Evolutionary conservation across 2,329 filamentous ascomycete genomes (phyloP).

Genomic region (Arthrobotrys sinensis): DNA sequence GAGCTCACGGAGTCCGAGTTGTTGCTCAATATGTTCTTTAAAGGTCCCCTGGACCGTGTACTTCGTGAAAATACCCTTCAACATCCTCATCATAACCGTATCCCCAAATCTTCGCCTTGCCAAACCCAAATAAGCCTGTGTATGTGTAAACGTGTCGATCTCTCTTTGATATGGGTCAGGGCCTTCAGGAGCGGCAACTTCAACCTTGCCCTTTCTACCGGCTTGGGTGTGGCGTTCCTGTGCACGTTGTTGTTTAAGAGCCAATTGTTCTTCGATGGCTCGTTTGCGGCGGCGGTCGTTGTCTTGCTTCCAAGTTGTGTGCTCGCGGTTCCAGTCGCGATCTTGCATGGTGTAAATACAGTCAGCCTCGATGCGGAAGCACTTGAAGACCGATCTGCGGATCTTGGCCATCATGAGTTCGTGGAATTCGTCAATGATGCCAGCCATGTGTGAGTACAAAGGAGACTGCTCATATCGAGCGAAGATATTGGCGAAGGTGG

Average conservation of each 20-base stretch:
- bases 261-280: conserved; percentile 36
- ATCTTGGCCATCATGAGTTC: conserved; percentile 40
- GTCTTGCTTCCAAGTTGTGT: conserved; percentile 36
- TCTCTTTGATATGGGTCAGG: conserved; percentile 62
- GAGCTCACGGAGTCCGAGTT: conserved; percentile 68
- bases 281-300: conserved; percentile 42
- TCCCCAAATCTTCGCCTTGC: conserved; percentile 63
- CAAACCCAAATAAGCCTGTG: conserved; percentile 63
- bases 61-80: conserved; percentile 50
- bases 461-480: conserved; percentile 62
- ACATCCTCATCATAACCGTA: conserved; percentile 63
- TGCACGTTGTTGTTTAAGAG: conserved; percentile 26
- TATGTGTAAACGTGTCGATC: conserved; percentile 62
- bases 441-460: conserved; percentile 65
- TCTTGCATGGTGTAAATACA: conserved; percentile 53
- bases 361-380: conserved; percentile 53
- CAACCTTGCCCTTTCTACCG: conserved; percentile 54
- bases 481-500: conserved; percentile 58
- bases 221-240: conserved; percentile 45
- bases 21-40: conserved; percentile 66
- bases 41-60: conserved; percentile 49
- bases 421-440: conserved; percentile 66
- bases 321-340: conserved; percentile 47
- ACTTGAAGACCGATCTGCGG: conserved; percentile 20
- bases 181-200: conserved; percentile 23